phyloP scores from a whole-genome alignment of 2,329 filamentous ascomycete genomes.

The Ophiostoma sp. region DNA sequence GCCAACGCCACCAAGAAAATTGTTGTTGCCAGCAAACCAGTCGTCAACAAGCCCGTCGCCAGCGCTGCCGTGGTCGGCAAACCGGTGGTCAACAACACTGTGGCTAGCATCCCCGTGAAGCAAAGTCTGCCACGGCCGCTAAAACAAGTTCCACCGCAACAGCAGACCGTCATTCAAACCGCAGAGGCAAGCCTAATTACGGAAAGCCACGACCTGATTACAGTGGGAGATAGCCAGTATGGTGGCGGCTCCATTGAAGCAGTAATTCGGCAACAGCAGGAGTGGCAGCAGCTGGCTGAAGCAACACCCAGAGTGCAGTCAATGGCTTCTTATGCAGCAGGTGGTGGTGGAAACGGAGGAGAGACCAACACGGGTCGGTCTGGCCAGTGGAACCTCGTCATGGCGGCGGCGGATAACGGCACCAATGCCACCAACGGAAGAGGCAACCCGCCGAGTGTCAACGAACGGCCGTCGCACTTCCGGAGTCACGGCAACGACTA shows the following conservation, averaged over 20 bases:
- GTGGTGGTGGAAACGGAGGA: not conserved
- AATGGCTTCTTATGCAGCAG: conserved; percentile 23
- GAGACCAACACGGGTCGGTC: not conserved
- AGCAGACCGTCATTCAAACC: not conserved
- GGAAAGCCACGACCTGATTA: not conserved
- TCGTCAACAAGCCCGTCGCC: not conserved
- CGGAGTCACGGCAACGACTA: conserved; percentile 24
- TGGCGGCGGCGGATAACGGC: conserved; percentile 5
- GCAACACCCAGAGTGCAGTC: not conserved
- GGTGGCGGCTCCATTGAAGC: not conserved
- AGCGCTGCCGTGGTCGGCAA: not conserved
- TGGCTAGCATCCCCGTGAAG: not conserved
- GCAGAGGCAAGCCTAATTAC: not conserved
- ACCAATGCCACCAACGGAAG: not conserved
- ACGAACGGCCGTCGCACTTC: not conserved
- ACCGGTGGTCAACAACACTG: no score
- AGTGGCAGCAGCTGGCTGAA: not conserved
- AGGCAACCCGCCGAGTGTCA: not conserved
- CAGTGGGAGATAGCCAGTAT: not conserved
- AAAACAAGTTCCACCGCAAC: not conserved
- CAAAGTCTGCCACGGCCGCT: not conserved
- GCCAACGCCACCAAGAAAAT: not conserved
- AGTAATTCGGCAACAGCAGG: not conserved
- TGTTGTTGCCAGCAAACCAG: not conserved
- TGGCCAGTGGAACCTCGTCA: not conserved